Evolutionary conservation across 345 rosid genomes (phyloP).

Genomic region (Moricandia arvensis): DNA sequence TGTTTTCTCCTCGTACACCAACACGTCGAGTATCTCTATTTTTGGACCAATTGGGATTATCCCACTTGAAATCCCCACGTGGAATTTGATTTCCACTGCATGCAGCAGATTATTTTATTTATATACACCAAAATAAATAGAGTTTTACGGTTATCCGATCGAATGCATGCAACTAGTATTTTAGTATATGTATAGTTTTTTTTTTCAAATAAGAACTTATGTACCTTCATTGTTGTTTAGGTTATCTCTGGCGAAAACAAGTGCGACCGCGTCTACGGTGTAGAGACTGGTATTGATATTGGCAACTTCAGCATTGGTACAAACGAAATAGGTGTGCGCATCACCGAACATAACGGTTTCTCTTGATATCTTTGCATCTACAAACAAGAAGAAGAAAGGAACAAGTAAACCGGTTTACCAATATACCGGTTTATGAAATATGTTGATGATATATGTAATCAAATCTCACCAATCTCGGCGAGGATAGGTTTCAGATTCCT

Average conservation of each 20-base stretch:
- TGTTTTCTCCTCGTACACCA: background rate
- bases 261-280: slow-evolving; percentile 41
- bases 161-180: background rate
- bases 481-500: background rate
- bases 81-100: slow-evolving; percentile 43
- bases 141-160: background rate
- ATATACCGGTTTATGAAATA: too few species aligned
- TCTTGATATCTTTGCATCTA: slow-evolving; percentile 27
- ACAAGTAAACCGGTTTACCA: too few species aligned
- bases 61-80: slow-evolving; percentile 40
- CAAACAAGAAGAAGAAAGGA: background rate
- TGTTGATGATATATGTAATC: background rate
- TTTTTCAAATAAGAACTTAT: background rate
- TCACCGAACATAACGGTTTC: slow-evolving; percentile 50
- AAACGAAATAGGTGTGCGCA: slow-evolving; percentile 37
- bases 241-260: slow-evolving; percentile 46
- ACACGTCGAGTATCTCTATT: slow-evolving; percentile 37
- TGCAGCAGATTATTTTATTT: background rate
- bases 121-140: background rate
- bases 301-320: background rate
- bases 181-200: background rate
- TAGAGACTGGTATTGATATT: background rate
- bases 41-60: slow-evolving; percentile 46
- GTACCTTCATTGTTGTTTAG: slow-evolving; percentile 35
- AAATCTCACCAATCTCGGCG: background rate